Conservation (phyloP, 495 filamentous ascomycete species). For the Daldinia caldariorum region DNA sequence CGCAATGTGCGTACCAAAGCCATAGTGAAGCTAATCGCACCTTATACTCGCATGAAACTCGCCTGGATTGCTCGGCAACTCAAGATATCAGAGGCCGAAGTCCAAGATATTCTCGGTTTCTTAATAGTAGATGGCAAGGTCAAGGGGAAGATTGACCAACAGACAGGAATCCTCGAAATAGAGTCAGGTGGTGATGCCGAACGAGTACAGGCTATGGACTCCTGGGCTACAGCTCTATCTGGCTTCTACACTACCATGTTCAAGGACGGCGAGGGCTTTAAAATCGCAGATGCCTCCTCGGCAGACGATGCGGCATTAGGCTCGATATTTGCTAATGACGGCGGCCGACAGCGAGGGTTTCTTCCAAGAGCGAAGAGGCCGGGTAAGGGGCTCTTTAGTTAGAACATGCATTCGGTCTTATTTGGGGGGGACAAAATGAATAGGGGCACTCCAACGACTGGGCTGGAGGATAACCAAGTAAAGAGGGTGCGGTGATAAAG, state of each 20-base stretch:
- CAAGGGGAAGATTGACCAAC: slow-evolving; percentile 88
- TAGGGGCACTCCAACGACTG: background rate
- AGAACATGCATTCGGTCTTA: background rate
- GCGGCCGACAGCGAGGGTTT: slow-evolving; percentile 8
- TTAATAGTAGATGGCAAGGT: slow-evolving; percentile 90
- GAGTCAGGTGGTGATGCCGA: slow-evolving; percentile 77
- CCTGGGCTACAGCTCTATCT: slow-evolving; percentile 75
- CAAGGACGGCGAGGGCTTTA: slow-evolving; percentile 77
- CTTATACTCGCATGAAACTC: slow-evolving; percentile 91
- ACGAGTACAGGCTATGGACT: slow-evolving; percentile 74
- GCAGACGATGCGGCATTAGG: slow-evolving; percentile 17
- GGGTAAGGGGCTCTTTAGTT: slow-evolving; percentile 12
- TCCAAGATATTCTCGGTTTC: slow-evolving; percentile 91
- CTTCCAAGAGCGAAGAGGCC: slow-evolving; percentile 9
- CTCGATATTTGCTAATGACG: slow-evolving; percentile 12
- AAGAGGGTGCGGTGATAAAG: background rate
- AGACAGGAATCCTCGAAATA: slow-evolving; percentile 82
- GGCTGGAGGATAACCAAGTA: no score
- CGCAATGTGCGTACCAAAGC: slow-evolving; percentile 98
- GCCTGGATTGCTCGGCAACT: slow-evolving; percentile 86
- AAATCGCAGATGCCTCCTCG: slow-evolving; percentile 30
- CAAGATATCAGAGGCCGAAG: slow-evolving; percentile 83
- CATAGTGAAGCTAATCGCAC: slow-evolving; percentile 90
- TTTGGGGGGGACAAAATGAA: background rate
- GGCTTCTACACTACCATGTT: slow-evolving; percentile 72